Conservation (phyloP, 495 filamentous ascomycete genomes). For the Daldinia childiae region DNA sequence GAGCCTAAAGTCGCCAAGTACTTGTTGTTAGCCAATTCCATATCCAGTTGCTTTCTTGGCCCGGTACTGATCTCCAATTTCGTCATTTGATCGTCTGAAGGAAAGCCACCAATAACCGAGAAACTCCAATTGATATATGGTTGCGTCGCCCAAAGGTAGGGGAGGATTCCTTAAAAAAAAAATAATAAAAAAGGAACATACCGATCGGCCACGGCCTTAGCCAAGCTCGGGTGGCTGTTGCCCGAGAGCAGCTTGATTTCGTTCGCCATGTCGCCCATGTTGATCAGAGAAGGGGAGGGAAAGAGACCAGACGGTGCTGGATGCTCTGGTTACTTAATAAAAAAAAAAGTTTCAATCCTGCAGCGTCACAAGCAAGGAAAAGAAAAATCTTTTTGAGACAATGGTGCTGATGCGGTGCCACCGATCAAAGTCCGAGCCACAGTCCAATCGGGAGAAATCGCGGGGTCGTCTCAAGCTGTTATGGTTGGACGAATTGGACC, state of each 20-base stretch:
- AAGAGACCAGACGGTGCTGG: conserved; percentile 14
- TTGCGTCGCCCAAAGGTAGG: neutral
- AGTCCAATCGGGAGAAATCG: conserved; percentile 43
- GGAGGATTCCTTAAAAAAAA: conserved; percentile 6
- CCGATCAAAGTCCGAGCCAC: conserved; percentile 29
- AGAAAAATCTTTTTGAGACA: conserved; percentile 37
- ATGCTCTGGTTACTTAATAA: conserved; percentile 30
- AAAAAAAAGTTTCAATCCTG: conserved; percentile 22
- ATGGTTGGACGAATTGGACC: conserved; percentile 26
- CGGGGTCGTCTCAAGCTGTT: conserved; percentile 35
- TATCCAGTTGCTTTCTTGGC: conserved; percentile 20
- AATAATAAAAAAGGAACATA: conserved; percentile 53
- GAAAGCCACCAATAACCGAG: conserved; percentile 33
- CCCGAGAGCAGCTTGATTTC: conserved; percentile 96
- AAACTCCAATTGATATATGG: conserved; percentile 3
- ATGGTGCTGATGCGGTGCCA: conserved; percentile 24
- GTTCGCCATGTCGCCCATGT: conserved; percentile 69
- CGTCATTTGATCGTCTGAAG: conserved; percentile 15
- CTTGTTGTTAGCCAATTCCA: conserved; percentile 25
- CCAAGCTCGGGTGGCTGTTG: conserved; percentile 92
- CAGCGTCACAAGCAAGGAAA: conserved; percentile 38
- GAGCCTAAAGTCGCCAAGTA: conserved; percentile 64
- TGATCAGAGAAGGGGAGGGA: conserved; percentile 25
- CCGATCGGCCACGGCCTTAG: conserved; percentile 90
- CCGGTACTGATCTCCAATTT: conserved; percentile 26